Percentiles rank a stretch among this genome's conserved stretches.
Conservation (phyloP, 177 flowering plant species). For the Vitis hybrid region DNA sequence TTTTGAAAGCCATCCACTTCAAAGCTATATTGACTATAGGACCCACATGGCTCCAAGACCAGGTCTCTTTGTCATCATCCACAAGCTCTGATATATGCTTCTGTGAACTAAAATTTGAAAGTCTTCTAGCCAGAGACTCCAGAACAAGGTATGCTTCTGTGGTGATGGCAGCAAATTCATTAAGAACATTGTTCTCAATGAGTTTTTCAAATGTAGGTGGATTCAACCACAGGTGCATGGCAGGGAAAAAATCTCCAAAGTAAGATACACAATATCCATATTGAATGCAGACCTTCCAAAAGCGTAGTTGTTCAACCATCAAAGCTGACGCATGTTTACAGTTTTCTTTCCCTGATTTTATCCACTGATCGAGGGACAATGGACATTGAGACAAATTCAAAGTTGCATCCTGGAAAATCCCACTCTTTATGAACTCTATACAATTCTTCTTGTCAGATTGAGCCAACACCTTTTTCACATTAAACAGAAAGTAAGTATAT, state of each 20-base stretch:
- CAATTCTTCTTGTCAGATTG: slow-evolving; percentile 61
- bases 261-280: slow-evolving; percentile 67
- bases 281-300: slow-evolving; percentile 81
- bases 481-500: slow-evolving; percentile 9
- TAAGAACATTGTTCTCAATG: slow-evolving; percentile 41
- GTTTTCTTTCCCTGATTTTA: slow-evolving; percentile 55
- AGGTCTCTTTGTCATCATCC: slow-evolving; percentile 38
- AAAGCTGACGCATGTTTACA: slow-evolving; percentile 64
- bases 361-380: slow-evolving; percentile 67
- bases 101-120: slow-evolving; percentile 56
- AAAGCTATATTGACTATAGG: slow-evolving; percentile 76
- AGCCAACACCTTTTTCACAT: slow-evolving; percentile 65
- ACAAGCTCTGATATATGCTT: slow-evolving; percentile 15
- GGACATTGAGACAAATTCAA: slow-evolving; percentile 56
- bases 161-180: slow-evolving; percentile 64
- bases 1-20: slow-evolving; percentile 56
- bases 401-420: slow-evolving; percentile 48
- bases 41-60: slow-evolving; percentile 77
- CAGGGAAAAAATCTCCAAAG: slow-evolving; percentile 64
- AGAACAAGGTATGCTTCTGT: slow-evolving; percentile 74
- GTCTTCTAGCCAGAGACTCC: slow-evolving; percentile 62
- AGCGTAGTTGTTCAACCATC: slow-evolving; percentile 79
- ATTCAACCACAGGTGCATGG: slow-evolving; percentile 76
- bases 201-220: slow-evolving; percentile 67
- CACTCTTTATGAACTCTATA: slow-evolving; percentile 45